Evolutionary conservation across 805 yeast genomes (phyloP).

Genomic region (Blastobotrys parvus): DNA sequence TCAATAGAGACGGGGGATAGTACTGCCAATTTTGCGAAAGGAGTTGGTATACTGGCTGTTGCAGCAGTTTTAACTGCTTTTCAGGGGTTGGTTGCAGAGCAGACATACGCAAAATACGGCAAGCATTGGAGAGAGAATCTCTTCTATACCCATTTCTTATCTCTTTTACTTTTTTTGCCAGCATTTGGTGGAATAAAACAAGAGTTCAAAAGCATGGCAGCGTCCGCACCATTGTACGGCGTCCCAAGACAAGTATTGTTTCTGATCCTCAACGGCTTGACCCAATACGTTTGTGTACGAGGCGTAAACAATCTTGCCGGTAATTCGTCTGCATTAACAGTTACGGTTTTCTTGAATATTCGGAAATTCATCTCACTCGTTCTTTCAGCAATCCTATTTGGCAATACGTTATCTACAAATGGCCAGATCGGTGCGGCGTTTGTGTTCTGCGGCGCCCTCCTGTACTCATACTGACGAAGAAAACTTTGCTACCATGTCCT

Average conservation of each 20-base stretch:
- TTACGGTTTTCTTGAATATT: constrained; percentile 50
- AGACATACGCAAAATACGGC: constrained; percentile 42
- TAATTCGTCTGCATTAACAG: constrained; percentile 50
- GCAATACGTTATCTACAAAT: constrained; percentile 32
- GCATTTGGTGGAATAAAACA: constrained; percentile 27
- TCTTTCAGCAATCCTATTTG: constrained; percentile 47
- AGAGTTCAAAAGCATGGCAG: constrained; percentile 23
- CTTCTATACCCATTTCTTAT: constrained; percentile 51
- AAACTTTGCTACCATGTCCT: constrained; percentile 35
- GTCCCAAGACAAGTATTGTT: constrained; percentile 25
- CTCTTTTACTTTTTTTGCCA: constrained; percentile 44
- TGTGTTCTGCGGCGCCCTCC: constrained; percentile 49
- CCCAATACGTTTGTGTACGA: constrained; percentile 54
- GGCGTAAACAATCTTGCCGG: constrained; percentile 62
- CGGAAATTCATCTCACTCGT: constrained; percentile 55
- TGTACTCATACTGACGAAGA: constrained; percentile 36
- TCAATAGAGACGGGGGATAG: neutral
- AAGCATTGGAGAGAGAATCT: constrained; percentile 57
- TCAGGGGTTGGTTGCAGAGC: constrained; percentile 52
- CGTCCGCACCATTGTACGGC: constrained; percentile 11
- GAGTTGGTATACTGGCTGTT: constrained; percentile 35
- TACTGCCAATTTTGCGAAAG: constrained; percentile 20
- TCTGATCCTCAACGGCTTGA: constrained; percentile 37
- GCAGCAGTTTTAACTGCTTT: constrained; percentile 47
- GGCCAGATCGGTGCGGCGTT: constrained; percentile 41